A percentile compares a stretch with the other conserved stretches of the same genome.
These are phyloP conservation scores for Monosporascus sp. DNA, from an alignment of 2,329 filamentous ascomycete genomes.

Conservation along the genomic window DNA sequence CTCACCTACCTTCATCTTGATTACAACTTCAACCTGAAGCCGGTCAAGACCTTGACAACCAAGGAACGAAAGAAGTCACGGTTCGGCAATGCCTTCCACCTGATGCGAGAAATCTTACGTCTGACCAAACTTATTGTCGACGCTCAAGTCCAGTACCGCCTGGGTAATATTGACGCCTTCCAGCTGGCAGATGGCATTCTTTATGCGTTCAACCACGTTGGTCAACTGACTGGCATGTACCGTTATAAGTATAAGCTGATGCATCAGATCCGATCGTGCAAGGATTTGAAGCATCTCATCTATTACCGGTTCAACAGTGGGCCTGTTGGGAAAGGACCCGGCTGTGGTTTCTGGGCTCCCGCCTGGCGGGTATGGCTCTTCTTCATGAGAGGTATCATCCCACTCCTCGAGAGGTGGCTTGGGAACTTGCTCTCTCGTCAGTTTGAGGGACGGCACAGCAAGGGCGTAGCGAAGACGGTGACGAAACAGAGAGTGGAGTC, in stretches of 20 bases:
- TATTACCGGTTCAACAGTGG: slow-evolving; percentile 99
- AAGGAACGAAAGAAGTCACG: slow-evolving; percentile 99
- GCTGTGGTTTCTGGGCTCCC: slow-evolving; percentile 98
- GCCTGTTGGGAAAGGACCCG: slow-evolving; percentile 92
- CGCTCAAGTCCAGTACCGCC: slow-evolving; percentile 93
- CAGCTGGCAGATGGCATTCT: slow-evolving; percentile 96
- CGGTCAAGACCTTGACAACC: slow-evolving; percentile 95
- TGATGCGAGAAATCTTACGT: slow-evolving; percentile 96
- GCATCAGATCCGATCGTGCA: slow-evolving; percentile 99
- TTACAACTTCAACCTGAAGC: slow-evolving; percentile 99
- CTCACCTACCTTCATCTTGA: slow-evolving; percentile 96
- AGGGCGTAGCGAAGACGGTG: slow-evolving; percentile 97
- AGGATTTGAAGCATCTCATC: slow-evolving; percentile 97
- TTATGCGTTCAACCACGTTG: slow-evolving; percentile 99
- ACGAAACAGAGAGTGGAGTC: slow-evolving; percentile 99
- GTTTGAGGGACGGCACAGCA: slow-evolving; percentile 97
- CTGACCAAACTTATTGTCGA: slow-evolving; percentile 97
- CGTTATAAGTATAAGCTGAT: slow-evolving; percentile 99
- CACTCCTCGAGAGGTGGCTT: slow-evolving; percentile 92
- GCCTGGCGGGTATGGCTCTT: slow-evolving; percentile 99
- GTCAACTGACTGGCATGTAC: slow-evolving; percentile 98
- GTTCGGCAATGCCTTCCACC: slow-evolving; percentile 97
- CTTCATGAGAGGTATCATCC: slow-evolving; percentile 98
- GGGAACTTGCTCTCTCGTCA: slow-evolving; percentile 95
- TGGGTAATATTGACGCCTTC: slow-evolving; percentile 98